These are phyloP conservation scores for Pseudocohnilembus persalinus DNA, from an alignment of 169 alveolate species.

Conservation along the genomic window DNA sequence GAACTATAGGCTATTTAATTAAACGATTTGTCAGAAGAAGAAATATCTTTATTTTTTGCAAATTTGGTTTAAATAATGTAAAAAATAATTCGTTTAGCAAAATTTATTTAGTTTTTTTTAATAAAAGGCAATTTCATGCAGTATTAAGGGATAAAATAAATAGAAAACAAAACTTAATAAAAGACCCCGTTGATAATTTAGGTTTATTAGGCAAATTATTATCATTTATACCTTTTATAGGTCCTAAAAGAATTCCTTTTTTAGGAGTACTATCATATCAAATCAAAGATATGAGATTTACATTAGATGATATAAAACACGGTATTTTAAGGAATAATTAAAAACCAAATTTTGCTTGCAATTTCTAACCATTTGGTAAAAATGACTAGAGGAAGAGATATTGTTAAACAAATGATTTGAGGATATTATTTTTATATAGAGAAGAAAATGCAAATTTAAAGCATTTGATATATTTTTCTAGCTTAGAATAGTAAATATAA, in stretches of 20 bases:
- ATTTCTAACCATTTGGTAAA: conserved; percentile 22
- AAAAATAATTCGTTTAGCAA: background rate
- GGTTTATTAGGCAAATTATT: conserved; percentile 1
- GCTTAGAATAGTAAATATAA: background rate
- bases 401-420: background rate
- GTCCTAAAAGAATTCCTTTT: background rate
- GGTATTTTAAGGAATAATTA: conserved; percentile 66
- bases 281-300: conserved; percentile 51
- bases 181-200: background rate
- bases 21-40: conserved; percentile 15
- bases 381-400: conserved; percentile 34
- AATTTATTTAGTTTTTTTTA: background rate
- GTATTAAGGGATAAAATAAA: conserved; percentile 1
- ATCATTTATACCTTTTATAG: conserved; percentile 11
- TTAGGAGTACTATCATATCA: conserved; percentile 45
- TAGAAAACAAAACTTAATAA: conserved; percentile 5
- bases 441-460: conserved; percentile 19
- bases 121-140: conserved; percentile 2
- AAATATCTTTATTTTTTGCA: conserved; percentile 18
- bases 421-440: conserved; percentile 11
- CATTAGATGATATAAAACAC: conserved; percentile 67
- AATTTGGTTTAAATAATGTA: conserved; percentile 39
- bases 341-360: conserved; percentile 28
- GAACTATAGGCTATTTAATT: conserved; percentile 25
- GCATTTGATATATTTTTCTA: conserved; percentile 15